These are phyloP conservation scores for Pythium aristosporum DNA, from an alignment of 352 stramenopile species.

Conservation along the genomic window DNA sequence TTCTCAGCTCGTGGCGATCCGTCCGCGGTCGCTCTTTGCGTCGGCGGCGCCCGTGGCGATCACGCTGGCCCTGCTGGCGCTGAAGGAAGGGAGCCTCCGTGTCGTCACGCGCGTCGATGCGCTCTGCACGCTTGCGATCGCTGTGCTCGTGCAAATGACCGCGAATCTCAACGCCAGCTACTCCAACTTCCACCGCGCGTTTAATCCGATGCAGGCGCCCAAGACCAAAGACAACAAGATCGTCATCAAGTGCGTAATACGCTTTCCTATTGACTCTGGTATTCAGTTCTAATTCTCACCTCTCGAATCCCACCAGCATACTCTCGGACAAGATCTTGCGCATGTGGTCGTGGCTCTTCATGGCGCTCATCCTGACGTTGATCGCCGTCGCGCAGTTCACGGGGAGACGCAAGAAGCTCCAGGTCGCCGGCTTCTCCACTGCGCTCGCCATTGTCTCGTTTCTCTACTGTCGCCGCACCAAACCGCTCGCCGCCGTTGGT, in stretches of 20 bases:
- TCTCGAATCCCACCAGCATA: constrained; percentile 33
- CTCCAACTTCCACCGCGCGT: constrained; percentile 64
- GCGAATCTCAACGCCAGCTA: constrained; percentile 74
- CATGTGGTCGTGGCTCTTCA: constrained; percentile 66
- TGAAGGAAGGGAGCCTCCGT: constrained; percentile 20
- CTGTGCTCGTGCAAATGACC: constrained; percentile 63
- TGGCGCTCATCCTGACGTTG: constrained; percentile 41
- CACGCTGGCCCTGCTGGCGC: constrained; percentile 46
- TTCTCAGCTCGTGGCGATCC: constrained; percentile 44
- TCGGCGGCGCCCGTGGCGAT: constrained; percentile 53
- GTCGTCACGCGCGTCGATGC: constrained; percentile 43
- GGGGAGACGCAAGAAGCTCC: constrained; percentile 34
- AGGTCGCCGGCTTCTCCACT: constrained; percentile 29
- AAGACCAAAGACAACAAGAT: constrained; percentile 43
- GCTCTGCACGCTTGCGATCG: constrained; percentile 37
- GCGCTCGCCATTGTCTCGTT: constrained; percentile 43
- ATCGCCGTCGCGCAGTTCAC: constrained; percentile 40
- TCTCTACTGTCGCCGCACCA: constrained; percentile 52
- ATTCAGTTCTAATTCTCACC: background rate
- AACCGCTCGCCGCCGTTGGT: constrained; percentile 40
- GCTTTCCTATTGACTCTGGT: too few relatives aligned
- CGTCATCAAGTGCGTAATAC: constrained; percentile 47
- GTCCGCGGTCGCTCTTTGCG: constrained; percentile 55
- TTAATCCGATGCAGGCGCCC: constrained; percentile 38
- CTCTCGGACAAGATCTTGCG: constrained; percentile 70